Evolutionary conservation across 106 monocot genomes (phyloP).

Genomic region (Alisma plantagoaquatica): DNA sequence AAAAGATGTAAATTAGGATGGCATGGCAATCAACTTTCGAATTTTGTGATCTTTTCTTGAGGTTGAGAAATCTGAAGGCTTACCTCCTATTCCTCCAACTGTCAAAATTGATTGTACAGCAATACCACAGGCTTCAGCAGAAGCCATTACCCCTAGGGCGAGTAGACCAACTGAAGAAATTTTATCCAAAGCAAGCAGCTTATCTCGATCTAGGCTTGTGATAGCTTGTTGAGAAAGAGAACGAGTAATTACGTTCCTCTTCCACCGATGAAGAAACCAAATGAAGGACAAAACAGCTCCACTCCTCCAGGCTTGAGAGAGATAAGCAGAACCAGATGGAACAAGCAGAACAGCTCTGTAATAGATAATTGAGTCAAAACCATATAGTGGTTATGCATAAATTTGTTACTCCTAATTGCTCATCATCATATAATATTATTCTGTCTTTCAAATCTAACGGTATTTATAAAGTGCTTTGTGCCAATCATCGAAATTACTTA

Average conservation of each 20-base stretch:
- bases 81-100: slow-evolving; percentile 98
- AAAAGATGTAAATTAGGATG: background rate
- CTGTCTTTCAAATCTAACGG: no score
- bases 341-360: slow-evolving; percentile 50
- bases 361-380: background rate
- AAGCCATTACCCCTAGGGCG: slow-evolving; percentile 55
- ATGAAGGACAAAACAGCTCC: slow-evolving; percentile 76
- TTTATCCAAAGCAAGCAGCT: slow-evolving; percentile 63
- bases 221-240: slow-evolving; percentile 27
- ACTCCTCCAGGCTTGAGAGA: slow-evolving; percentile 77
- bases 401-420: no score
- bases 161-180: slow-evolving; percentile 67
- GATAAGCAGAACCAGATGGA: slow-evolving; percentile 48
- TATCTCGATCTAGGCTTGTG: slow-evolving; percentile 51
- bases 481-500: no score
- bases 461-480: no score
- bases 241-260: slow-evolving; percentile 54
- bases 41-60: no score
- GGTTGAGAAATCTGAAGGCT: no score
- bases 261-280: slow-evolving; percentile 95
- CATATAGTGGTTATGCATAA: no score
- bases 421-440: no score
- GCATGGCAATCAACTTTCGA: no score
- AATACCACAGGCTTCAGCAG: slow-evolving; percentile 84
- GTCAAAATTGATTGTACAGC: slow-evolving; percentile 88